Base-by-base conservation (phyloP, 352 stramenopile species). In the Phytophthora pinifolia region DNA sequence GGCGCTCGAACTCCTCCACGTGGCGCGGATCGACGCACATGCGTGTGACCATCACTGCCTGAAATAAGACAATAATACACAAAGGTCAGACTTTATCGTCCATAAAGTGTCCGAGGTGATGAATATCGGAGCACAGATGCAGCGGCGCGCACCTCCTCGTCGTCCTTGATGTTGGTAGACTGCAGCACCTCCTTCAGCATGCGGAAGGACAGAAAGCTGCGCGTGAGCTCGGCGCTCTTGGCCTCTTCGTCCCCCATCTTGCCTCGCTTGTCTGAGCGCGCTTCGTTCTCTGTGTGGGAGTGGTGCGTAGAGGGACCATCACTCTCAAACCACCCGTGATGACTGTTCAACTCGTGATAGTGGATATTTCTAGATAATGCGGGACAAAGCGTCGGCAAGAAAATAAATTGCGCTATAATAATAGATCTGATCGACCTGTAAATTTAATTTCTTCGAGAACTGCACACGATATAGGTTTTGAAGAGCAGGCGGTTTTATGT, bases 31-130 rank as follows among this genome's bases (percentile, higher is more conserved):
- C 76, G 27, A 92, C 82, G 27, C 68, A 76, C 82, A 92, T 92
- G 48, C 79, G 82, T 46, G 82, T 92, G 17, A 92, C 74, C 82
- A 92, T 88, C 14, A 90, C 78, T 0, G 82, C 79, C 82, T 92
- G 51, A 22, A 52, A 51, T 46, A 47, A 4, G 36, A 37, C 12
- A 15, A n/a, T 35, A 12, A 45, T 20, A 9, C 10, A 34, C 6
- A 20, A 30, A 35, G 2, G 27, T 41, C 25, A 54, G 9, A 27
- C 22, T 27, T 6, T 27, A 27, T 27, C 22, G 22, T 27, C 22
- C 22, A 27, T 35, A 29, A 36, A 35, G 35, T 54, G 34, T 14
- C 20, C 20, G n/a, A 51, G 9, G 37, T 30, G 43, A 48, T 51
- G 20, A 38, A 41, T 29, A 37, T 22, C 35, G 25, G n/a, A 20